A percentile compares a stretch with the other conserved stretches of the same genome.
Conservation (phyloP, 306 rosid species). For the Prunus salicina region DNA sequence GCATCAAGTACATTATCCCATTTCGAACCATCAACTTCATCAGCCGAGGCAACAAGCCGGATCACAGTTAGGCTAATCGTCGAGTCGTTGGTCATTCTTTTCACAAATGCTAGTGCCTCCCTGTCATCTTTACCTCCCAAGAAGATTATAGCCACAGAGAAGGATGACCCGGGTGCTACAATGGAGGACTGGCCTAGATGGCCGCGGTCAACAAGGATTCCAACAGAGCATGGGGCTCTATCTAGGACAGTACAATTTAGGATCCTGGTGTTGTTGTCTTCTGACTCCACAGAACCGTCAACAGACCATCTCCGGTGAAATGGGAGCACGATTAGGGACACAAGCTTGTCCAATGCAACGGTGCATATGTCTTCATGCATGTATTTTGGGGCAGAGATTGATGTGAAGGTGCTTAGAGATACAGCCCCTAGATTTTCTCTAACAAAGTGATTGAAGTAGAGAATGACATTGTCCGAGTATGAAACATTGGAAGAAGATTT, state of each 20-base stretch:
- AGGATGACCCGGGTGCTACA: neutral
- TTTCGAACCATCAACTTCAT: neutral
- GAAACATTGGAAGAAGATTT: conserved; percentile 23
- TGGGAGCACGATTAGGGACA: conserved; percentile 47
- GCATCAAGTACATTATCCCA: conserved; percentile 12
- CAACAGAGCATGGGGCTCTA: conserved; percentile 54
- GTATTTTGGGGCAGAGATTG: conserved; percentile 36
- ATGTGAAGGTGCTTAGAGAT: conserved; percentile 35
- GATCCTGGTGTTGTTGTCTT: conserved; percentile 33
- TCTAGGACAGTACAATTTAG: conserved; percentile 40
- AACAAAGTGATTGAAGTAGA: conserved; percentile 35
- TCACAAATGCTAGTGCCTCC: conserved; percentile 47
- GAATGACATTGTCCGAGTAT: conserved; percentile 42
- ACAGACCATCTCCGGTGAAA: conserved; percentile 46
- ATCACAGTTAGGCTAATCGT: conserved; percentile 28
- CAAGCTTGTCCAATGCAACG: conserved; percentile 45
- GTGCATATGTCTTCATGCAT: conserved; percentile 56
- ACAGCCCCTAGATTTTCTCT: conserved; percentile 20
- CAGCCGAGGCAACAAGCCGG: neutral
- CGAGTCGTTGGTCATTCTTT: conserved; percentile 18
- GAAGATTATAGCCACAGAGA: conserved; percentile 36
- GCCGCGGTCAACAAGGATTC: conserved; percentile 36
- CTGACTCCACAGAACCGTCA: conserved; percentile 35
- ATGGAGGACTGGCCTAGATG: neutral
- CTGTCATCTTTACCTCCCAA: conserved; percentile 59